Evolutionary conservation across 441 rosid species (phyloP).

Genomic region (Pelargonium citronellum): DNA sequence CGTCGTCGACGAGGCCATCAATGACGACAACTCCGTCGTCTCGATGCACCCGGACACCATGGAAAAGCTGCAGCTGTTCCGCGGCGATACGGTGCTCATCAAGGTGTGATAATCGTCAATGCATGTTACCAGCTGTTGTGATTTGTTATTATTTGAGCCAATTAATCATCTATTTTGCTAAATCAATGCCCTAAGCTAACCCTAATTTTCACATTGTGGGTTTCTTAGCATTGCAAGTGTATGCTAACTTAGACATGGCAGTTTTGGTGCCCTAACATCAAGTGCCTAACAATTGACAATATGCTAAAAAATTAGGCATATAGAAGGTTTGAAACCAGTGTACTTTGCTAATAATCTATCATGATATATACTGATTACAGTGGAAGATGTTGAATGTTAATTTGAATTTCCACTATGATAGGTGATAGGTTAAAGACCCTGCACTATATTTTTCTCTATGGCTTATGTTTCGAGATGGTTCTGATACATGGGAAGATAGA

Average conservation of each 20-base stretch:
- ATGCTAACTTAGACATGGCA: too few species aligned
- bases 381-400: too few species aligned
- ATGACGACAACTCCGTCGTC: slow-evolving; percentile 51
- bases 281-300: too few species aligned
- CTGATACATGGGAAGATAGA: not conserved
- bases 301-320: too few species aligned
- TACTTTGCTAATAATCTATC: too few species aligned
- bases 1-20: slow-evolving; percentile 46
- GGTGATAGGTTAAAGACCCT: not conserved
- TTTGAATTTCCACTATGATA: too few species aligned
- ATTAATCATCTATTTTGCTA: not conserved
- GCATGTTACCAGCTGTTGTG: not conserved
- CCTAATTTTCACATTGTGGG: too few species aligned
- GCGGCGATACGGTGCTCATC: slow-evolving; percentile 51
- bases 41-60: slow-evolving; percentile 43
- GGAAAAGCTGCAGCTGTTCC: slow-evolving; percentile 52
- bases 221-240: too few species aligned
- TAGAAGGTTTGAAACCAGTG: too few species aligned
- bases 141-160: not conserved
- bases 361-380: too few species aligned
- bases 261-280: too few species aligned
- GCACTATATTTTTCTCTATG: not conserved
- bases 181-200: too few species aligned
- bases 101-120: slow-evolving; percentile 26
- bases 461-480: not conserved